phyloP scores from a whole-genome alignment of 1,284 basidiomycete genomes.

The Leccinum pallidistipes region DNA sequence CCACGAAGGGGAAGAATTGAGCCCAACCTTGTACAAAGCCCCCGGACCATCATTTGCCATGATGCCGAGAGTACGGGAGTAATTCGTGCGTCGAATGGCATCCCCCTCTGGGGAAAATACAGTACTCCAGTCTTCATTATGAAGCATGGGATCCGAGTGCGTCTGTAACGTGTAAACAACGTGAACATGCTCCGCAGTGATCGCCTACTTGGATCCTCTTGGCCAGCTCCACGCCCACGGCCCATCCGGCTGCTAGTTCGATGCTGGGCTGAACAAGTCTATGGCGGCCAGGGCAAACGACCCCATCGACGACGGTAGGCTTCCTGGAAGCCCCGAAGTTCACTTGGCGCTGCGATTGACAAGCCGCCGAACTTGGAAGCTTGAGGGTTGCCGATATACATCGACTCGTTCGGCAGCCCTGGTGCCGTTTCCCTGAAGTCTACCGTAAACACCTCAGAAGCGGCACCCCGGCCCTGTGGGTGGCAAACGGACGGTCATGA shows the following conservation, averaged over 20 bases:
- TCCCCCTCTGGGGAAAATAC: conserved; percentile 85
- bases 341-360: conserved; percentile 83
- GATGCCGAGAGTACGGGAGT: conserved; percentile 62
- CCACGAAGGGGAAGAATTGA: conserved; percentile 23
- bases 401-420: conserved; percentile 64
- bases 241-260: conserved; percentile 75
- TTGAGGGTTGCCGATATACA: conserved; percentile 62
- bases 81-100: conserved; percentile 64
- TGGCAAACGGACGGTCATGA: conserved; percentile 86
- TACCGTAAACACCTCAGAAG: conserved; percentile 70
- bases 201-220: conserved; percentile 64
- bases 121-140: conserved; percentile 73
- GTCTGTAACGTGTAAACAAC: conserved; percentile 36
- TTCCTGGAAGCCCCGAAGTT: conserved; percentile 80
- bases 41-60: conserved; percentile 71
- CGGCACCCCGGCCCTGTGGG: conserved; percentile 39
- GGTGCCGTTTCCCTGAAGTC: conserved; percentile 92
- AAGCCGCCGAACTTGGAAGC: conserved; percentile 75
- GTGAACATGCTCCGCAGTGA: conserved; percentile 3
- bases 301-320: conserved; percentile 78
- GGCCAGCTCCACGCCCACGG: conserved; percentile 73
- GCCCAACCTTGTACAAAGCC: conserved; percentile 70
- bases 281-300: conserved; percentile 64
- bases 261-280: conserved; percentile 76
- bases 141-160: conserved; percentile 65